Conservation (phyloP, 1,284 basidiomycete species). For the Crepidotus sp. region DNA sequence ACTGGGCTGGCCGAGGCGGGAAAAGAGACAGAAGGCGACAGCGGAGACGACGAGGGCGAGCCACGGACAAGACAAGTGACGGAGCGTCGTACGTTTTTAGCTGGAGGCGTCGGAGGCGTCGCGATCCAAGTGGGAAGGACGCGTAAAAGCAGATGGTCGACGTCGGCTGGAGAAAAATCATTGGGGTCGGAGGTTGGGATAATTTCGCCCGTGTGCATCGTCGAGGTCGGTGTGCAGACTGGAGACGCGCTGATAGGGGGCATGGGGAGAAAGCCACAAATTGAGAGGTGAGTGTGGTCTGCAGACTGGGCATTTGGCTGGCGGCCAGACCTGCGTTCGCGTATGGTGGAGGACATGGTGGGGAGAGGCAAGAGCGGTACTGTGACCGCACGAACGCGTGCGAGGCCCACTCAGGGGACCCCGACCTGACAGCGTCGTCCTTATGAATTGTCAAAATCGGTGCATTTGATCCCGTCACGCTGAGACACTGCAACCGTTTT, state of each 20-base stretch:
- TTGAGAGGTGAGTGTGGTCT: conserved; percentile 23
- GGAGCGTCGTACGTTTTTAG: conserved; percentile 30
- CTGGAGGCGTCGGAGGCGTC: conserved; percentile 46
- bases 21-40: conserved; percentile 35
- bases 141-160: conserved; percentile 12
- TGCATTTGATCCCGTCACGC: conserved; percentile 1
- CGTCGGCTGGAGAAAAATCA: conserved; percentile 19
- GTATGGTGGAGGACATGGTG: conserved; percentile 12
- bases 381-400: neutral
- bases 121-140: conserved; percentile 44
- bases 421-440: neutral
- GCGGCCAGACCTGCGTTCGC: conserved; percentile 8
- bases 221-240: conserved; percentile 39
- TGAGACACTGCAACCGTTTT: conserved; percentile 7
- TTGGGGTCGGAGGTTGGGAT: conserved; percentile 9
- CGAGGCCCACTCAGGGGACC: conserved; percentile 1
- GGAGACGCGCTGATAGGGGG: conserved; percentile 53
- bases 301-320: conserved; percentile 2
- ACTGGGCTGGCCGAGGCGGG: conserved; percentile 26
- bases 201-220: conserved; percentile 21
- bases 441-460: neutral
- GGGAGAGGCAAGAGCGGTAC: neutral
- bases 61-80: conserved; percentile 26
- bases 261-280: conserved; percentile 40
- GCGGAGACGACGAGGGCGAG: conserved; percentile 20